These are phyloP conservation scores for Lachnellula cervina DNA, from an alignment of 2,329 filamentous ascomycete genomes.

Conservation along the genomic window DNA sequence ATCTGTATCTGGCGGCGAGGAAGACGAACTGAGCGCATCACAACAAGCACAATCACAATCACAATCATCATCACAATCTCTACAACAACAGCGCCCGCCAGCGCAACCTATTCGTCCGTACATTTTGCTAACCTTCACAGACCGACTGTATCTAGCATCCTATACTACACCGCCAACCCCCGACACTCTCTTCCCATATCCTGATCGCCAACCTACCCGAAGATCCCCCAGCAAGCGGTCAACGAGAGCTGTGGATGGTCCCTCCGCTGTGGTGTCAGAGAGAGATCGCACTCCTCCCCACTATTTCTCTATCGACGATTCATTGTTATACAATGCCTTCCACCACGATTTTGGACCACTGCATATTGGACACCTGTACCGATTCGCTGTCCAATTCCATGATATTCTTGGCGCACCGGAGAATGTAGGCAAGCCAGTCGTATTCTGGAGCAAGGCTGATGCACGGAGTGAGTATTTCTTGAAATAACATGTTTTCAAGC, in stretches of 20 bases:
- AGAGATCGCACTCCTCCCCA: conserved; percentile 63
- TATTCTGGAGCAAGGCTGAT: conserved; percentile 94
- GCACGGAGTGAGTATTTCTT: conserved; percentile 65
- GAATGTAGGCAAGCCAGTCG: conserved; percentile 83
- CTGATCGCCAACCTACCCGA: conserved; percentile 46
- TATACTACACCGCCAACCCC: conserved; percentile 78
- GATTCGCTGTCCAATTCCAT: conserved; percentile 93
- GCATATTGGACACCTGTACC: conserved; percentile 94
- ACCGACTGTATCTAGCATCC: conserved; percentile 90
- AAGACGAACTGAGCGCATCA: conserved; percentile 11
- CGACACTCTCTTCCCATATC: conserved; percentile 83
- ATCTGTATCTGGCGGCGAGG: conserved; percentile 15
- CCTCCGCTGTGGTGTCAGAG: conserved; percentile 42
- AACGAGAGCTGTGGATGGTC: conserved; percentile 57
- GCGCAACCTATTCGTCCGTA: conserved; percentile 9
- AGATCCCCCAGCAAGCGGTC: conserved; percentile 72
- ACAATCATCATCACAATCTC: no score
- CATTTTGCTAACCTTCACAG: conserved; percentile 49
- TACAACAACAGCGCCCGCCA: not conserved
- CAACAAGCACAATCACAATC: conserved; percentile 2
- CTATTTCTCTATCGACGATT: conserved; percentile 94
- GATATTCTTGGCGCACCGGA: conserved; percentile 88
- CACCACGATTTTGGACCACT: conserved; percentile 97
- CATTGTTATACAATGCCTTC: conserved; percentile 93
- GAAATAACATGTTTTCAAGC: conserved; percentile 6